Conservation (phyloP, 768 basidiomycete species). For the Kockovaella imperatae region DNA sequence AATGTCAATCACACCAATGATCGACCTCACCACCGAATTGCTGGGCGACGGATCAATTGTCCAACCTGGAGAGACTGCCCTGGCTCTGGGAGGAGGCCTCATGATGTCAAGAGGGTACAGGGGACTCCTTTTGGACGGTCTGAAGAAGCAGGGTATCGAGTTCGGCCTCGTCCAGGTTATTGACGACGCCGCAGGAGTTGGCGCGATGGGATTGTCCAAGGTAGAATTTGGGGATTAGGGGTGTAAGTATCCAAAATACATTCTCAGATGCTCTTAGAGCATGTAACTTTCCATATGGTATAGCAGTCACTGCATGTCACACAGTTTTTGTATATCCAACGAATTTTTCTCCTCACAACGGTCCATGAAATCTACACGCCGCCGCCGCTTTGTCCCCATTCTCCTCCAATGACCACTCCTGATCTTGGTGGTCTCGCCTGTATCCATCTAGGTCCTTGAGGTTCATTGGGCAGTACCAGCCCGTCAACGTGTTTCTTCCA, state of each 20-base stretch:
- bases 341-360: too few relatives aligned
- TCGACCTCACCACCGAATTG: slow-evolving; percentile 27
- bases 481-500: slow-evolving; percentile 19
- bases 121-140: slow-evolving; percentile 16
- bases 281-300: too few relatives aligned
- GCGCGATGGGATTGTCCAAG: slow-evolving; percentile 25
- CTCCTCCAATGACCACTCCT: slow-evolving; percentile 12
- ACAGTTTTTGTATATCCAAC: too few relatives aligned
- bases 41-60: slow-evolving; percentile 18
- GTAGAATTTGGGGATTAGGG: slow-evolving; percentile 10
- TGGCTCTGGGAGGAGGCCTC: slow-evolving; percentile 40
- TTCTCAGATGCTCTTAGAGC: too few relatives aligned
- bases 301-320: too few relatives aligned
- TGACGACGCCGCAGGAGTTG: slow-evolving; percentile 35
- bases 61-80: slow-evolving; percentile 12
- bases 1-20: slow-evolving; percentile 20
- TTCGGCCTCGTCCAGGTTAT: slow-evolving; percentile 26
- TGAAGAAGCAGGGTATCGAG: slow-evolving; percentile 17
- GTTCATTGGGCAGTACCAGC: slow-evolving; percentile 6
- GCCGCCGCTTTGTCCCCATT: slow-evolving; percentile 22
- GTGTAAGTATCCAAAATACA: too few relatives aligned
- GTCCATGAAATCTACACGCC: too few relatives aligned
- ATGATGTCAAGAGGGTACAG: slow-evolving; percentile 29
- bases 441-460: slow-evolving; percentile 27
- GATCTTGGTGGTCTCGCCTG: slow-evolving; percentile 29